Base-by-base conservation (phyloP, 2,329 filamentous ascomycete species). In the Bipolaris sorokiniana region DNA sequence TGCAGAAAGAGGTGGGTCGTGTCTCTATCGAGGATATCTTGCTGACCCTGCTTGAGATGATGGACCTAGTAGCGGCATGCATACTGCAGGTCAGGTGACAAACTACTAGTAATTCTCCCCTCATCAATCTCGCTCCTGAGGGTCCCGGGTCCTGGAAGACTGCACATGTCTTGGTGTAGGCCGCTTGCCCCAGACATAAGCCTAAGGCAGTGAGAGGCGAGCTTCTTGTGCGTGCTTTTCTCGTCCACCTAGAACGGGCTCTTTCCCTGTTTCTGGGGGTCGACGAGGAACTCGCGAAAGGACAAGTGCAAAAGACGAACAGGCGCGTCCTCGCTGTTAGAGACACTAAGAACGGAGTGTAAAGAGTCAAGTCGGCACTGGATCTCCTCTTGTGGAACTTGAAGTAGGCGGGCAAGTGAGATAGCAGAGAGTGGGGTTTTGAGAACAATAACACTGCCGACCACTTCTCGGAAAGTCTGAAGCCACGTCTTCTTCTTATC, bases 151-250 rank as follows among this genome's bases (percentile, higher is more conserved):
- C 55, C 31, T 47, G 46, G 44, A 23, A 65, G 16, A 11, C 16
- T 31, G 57, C 76, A 80, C 2, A 81, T 76, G 51, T 81, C 64
- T 56, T 68, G 60, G 33, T 66, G 75, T 1, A 82, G 65, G 37
- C 51, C 59, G 7, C 26, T 50, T 16, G 41, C 36, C n/a, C 20
- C 20, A 22, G 67, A 74, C 66, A 80, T 71, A 1, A 79, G 57
- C 36, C 72, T 38, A 22, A 82, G 52, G 59, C 79, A 82, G n/a
- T 63, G 28, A n/a, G 37, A 52, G 0, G 75, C 73, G 1, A 80
- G 54, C 2, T 50, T 59, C 26, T 64, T 22, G 54, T 82, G 69
- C 20, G 69, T 62, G 16, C 62, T 15, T 47, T 56, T 63, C 56
- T 78, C 73, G 22, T 81, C 52, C 64, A 37, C 80, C 65, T 71